Evolutionary conservation across 1,284 basidiomycete species (phyloP), one percentile per base, ranked within the genome.

Genomic region (Megacollybia platyphylla): DNA sequence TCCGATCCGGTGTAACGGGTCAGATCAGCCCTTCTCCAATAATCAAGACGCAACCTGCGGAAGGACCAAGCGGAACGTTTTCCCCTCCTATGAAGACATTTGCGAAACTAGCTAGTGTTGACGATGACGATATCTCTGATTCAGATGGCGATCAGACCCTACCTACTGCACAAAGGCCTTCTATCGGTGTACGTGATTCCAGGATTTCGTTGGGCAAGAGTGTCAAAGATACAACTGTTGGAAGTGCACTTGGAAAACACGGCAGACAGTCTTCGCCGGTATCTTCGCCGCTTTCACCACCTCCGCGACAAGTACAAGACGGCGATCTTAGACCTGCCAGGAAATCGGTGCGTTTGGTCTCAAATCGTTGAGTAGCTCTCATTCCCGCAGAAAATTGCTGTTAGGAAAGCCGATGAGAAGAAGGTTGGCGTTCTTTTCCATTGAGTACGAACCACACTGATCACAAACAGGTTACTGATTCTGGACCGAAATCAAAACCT

Each of bases 91-190:
- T 30, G 6, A 42, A 30, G 10, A 48, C 40, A 3, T 48, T 48
- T 36, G 43, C 46, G 7, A 44, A 43, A 34, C 32, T 45, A 11
- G 46, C 44, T 15, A 43, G 38, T 35, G 46, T 43, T 7, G 46
- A 48, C 20, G 46, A 47, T 17, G 46, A 48, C 11, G 46, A 48
- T 18, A 46, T 46, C 9, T 46, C 45, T n/a, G 45, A 46, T 20
- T 46, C 40, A 27, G 45, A 46, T 7, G 45, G 44, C 17, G 43
- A 44, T 17, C 40, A 15, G 31, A 34, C 31, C 10, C 10, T 34
- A 11, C 31, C 31, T 34, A 34, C 15, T 11, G 10, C 31, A 2
- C 11, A 15, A 11, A 15, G 15, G 15, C 1, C 15, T 15, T 1
- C 15, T 15, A 15, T 15, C 15, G 15, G 15, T 15, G 15, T 15